These are phyloP conservation scores for Spirogloea muscicola DNA, from an alignment of 139 green algal genomes.

Conservation along the genomic window DNA sequence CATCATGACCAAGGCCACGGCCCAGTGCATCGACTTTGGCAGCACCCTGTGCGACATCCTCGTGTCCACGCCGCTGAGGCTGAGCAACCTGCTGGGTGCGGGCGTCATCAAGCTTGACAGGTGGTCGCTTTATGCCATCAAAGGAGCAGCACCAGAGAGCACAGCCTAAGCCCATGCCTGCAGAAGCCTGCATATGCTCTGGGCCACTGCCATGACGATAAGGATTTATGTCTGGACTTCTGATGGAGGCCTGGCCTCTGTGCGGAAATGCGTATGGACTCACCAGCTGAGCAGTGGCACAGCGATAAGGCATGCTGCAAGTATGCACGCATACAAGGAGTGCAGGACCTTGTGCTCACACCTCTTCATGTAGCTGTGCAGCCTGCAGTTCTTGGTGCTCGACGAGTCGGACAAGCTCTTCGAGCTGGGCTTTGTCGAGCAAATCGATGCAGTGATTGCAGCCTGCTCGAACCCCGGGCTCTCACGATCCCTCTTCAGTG, in stretches of 20 bases:
- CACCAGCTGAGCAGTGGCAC: no score
- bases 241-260: neutral
- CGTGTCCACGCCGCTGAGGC: conserved; percentile 78
- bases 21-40: conserved; percentile 21
- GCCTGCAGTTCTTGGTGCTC: conserved; percentile 65
- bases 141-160: neutral
- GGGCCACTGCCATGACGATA: conserved; percentile 3
- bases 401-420: conserved; percentile 98
- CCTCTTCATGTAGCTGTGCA: conserved; percentile 31
- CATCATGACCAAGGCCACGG: conserved; percentile 69
- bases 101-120: conserved; percentile 39
- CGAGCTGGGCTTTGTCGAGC: conserved; percentile 81
- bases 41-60: conserved; percentile 70
- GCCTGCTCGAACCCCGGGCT: conserved; percentile 61
- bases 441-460: conserved; percentile 74
- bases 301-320: no score
- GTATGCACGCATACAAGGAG: no score
- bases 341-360: conserved; percentile 2
- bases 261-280: neutral
- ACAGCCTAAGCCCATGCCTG: conserved; percentile 18
- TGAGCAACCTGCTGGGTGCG: conserved; percentile 57
- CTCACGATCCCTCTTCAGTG: conserved; percentile 71
- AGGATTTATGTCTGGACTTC: conserved; percentile 28
- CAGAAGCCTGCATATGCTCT: neutral
- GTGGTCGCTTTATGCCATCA: no score